Evolutionary conservation across 345 rosid genomes (phyloP).

Genomic region (Psidium guajava): DNA sequence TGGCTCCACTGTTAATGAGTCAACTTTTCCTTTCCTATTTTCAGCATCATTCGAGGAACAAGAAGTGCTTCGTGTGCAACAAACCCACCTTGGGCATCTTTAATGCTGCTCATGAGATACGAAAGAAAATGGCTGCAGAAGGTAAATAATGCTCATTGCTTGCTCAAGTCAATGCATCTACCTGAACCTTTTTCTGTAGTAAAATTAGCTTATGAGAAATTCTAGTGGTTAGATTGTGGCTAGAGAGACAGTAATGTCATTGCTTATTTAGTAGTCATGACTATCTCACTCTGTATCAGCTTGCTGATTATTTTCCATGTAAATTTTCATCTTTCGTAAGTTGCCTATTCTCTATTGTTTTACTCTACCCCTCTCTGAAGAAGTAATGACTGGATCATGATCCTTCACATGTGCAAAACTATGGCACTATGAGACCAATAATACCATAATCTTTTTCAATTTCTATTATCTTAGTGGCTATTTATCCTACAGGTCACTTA

Average conservation of each 20-base stretch:
- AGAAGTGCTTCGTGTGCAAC: constrained; percentile 89
- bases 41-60: constrained; percentile 80
- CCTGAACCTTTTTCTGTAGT: neutral
- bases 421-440: neutral
- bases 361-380: neutral
- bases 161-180: neutral
- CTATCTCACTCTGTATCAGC: neutral
- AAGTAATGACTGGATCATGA: neutral
- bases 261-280: neutral
- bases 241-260: neutral
- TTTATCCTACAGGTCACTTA: neutral
- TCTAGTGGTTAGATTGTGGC: neutral
- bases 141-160: constrained; percentile 8
- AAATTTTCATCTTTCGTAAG: neutral
- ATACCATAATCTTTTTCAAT: neutral
- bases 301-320: neutral
- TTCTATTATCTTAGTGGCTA: neutral
- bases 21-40: neutral
- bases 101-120: constrained; percentile 71
- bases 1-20: neutral
- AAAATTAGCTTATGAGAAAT: neutral
- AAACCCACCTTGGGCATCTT: constrained; percentile 75
- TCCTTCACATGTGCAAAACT: neutral
- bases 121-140: constrained; percentile 37
- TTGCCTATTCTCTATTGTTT: neutral